Base-by-base conservation (phyloP, 2,329 filamentous ascomycete species). In the Penicillium sp. region DNA sequence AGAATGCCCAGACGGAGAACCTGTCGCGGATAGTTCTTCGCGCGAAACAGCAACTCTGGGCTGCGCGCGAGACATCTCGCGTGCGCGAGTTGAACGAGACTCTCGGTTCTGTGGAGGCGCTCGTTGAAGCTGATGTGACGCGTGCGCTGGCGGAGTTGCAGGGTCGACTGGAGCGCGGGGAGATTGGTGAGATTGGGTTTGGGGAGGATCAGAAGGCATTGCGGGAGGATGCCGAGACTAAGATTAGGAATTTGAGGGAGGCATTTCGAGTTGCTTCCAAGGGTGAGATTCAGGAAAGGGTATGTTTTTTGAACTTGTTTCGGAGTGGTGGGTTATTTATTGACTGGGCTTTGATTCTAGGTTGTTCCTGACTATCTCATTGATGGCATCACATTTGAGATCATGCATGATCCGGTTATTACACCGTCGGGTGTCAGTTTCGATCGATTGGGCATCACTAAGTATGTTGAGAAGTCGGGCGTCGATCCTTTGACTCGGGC, bases 21-120 rank as follows among this genome's bases (percentile, higher is more conserved):
- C 85, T 96, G 45, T 92, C 89, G 0, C 80, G 81, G 17, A 84
- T 89, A 17, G 90, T 97, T 0, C 79, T 96, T 23, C 82, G 82
- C 57, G 91, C 90, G 69, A 96, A 95, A 75, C 93, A 93, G 75
- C 87, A 88, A 62, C 86, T 90, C 40, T 97, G 94, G 91, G 89
- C 93, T 37, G 82, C 85, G 12, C 80, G 81, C 63, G 93, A 97
- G 68, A 74, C 67, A 21, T 67, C 71, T 53, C 67, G 79, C 35
- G 67, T 81, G 43, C 73, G 77, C 49, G 80, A 77, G 65, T 75
- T 78, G 76, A 72, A 77, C 57, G 73, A 72, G 60, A 78, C 75
- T 17, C 63, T 73, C 59, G 73, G 66, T 47, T 70, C 68, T 56
- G 70, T 80, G 27, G 78, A 80, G 63, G 65, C 69, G 49, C 62